These are phyloP conservation scores for Mikania micrantha DNA, from an alignment of 129 eudicot species.

Conservation along the genomic window DNA sequence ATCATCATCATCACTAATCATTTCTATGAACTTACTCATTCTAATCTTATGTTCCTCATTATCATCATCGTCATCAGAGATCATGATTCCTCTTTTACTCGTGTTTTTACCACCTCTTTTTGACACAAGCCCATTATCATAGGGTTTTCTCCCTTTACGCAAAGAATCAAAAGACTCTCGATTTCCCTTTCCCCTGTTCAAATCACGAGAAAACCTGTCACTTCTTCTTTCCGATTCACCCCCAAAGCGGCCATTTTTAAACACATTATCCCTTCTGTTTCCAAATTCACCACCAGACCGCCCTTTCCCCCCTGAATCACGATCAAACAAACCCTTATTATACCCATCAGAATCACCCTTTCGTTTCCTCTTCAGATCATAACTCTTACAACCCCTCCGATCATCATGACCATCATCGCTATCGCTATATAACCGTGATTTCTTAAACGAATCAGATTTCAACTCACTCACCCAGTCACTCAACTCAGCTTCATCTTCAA, in stretches of 20 bases:
- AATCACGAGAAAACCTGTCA: conserved; percentile 13
- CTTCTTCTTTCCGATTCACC: conserved; percentile 20
- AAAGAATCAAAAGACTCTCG: not conserved
- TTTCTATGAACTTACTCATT: conserved; percentile 36
- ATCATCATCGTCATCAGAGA: conserved; percentile 26
- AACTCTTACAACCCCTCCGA: conserved; percentile 20
- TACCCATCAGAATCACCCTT: conserved; percentile 33
- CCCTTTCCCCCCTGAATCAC: conserved; percentile 14
- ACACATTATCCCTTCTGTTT: not conserved
- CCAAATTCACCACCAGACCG: conserved; percentile 6
- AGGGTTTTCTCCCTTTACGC: not conserved
- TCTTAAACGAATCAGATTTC: conserved; percentile 46
- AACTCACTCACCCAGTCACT: conserved; percentile 87
- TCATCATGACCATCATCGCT: conserved; percentile 28
- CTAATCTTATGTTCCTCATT: conserved; percentile 28
- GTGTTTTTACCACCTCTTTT: conserved; percentile 31
- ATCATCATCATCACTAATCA: conserved; percentile 54
- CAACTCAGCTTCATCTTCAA: conserved; percentile 88
- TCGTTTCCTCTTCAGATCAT: conserved; percentile 35
- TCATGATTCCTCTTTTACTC: conserved; percentile 21
- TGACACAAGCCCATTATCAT: conserved; percentile 11
- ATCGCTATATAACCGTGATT: conserved; percentile 39
- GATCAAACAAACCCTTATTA: conserved; percentile 1
- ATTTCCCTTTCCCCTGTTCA: not conserved
- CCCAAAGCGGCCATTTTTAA: not conserved